Evolutionary conservation across 2,329 filamentous ascomycete species (phyloP).

Genomic region (Stachybotrys chlorohalonatus): DNA sequence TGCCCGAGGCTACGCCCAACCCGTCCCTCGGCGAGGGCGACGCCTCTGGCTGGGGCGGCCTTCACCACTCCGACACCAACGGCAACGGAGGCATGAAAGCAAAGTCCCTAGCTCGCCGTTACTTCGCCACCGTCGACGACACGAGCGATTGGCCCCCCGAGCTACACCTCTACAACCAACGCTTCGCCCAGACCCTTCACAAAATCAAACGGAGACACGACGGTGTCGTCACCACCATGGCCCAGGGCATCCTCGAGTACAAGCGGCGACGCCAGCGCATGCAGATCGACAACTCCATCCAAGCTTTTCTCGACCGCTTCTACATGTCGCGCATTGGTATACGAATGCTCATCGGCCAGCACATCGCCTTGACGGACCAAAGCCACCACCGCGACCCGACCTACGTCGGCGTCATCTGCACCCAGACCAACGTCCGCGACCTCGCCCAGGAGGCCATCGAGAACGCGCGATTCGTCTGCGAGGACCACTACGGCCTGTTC

Average conservation of each 20-base stretch:
- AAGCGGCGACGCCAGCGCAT: slow-evolving; percentile 93
- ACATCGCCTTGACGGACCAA: slow-evolving; percentile 94
- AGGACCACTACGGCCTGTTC: slow-evolving; percentile 96
- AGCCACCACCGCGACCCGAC: slow-evolving; percentile 80
- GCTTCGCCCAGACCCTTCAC: slow-evolving; percentile 80
- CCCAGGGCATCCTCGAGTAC: slow-evolving; percentile 95
- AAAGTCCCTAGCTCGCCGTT: slow-evolving; percentile 48
- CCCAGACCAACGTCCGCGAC: slow-evolving; percentile 92
- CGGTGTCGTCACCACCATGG: slow-evolving; percentile 94
- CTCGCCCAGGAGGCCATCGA: slow-evolving; percentile 96
- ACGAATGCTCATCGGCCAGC: slow-evolving; percentile 97
- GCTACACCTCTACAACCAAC: slow-evolving; percentile 85
- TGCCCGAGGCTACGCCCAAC: slow-evolving; percentile 80
- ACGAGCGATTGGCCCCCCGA: slow-evolving; percentile 86
- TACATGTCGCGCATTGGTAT: slow-evolving; percentile 99
- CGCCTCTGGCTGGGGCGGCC: slow-evolving; percentile 52
- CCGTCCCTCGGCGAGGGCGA: slow-evolving; percentile 82
- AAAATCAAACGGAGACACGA: slow-evolving; percentile 95
- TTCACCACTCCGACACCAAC: slow-evolving; percentile 24
- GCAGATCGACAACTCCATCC: slow-evolving; percentile 97
- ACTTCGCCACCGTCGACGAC: slow-evolving; percentile 90
- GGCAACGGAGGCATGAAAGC: slow-evolving; percentile 37
- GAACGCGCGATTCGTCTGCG: slow-evolving; percentile 97
- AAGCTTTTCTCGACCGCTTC: slow-evolving; percentile 95
- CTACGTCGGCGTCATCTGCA: slow-evolving; percentile 98